These are phyloP conservation scores for Chaetomiaceae sp. DNA, from an alignment of 2,329 filamentous ascomycete genomes.

Conservation along the genomic window DNA sequence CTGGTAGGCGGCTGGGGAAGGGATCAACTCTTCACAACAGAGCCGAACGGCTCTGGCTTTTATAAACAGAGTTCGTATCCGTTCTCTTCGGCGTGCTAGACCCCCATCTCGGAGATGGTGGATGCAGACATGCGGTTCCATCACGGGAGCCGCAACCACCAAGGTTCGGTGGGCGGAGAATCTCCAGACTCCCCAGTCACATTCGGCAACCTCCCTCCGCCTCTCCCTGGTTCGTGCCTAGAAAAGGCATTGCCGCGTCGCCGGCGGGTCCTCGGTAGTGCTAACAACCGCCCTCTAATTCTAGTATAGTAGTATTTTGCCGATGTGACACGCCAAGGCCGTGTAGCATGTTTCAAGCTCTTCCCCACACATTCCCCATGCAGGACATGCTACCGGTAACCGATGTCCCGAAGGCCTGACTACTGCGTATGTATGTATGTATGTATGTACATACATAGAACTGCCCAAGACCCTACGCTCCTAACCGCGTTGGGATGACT, in stretches of 20 bases:
- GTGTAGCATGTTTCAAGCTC: slow-evolving; percentile 2
- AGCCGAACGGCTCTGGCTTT: not conserved
- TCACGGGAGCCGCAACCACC: too few relatives aligned
- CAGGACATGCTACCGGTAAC: not conserved
- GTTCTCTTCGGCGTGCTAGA: too few relatives aligned
- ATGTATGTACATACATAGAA: too few relatives aligned
- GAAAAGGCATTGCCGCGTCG: too few relatives aligned
- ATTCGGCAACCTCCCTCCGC: slow-evolving; percentile 7
- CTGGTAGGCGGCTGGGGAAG: not conserved
- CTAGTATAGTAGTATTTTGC: not conserved
- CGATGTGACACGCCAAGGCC: slow-evolving; percentile 11
- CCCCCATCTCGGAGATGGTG: too few relatives aligned
- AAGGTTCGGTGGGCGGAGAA: slow-evolving; percentile 2
- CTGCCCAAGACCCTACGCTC: too few relatives aligned
- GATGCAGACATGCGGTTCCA: too few relatives aligned
- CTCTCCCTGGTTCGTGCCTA: too few relatives aligned
- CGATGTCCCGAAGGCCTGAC: not conserved
- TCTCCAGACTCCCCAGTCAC: not conserved
- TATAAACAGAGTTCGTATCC: not conserved
- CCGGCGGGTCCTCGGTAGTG: too few relatives aligned
- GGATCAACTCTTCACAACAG: not conserved
- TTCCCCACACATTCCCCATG: not conserved
- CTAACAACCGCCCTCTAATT: slow-evolving; percentile 1
- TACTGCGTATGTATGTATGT: too few relatives aligned
- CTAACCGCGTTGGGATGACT: too few relatives aligned